phyloP scores from a whole-genome alignment of 148 eudicot species.

The Drosera capensis region DNA sequence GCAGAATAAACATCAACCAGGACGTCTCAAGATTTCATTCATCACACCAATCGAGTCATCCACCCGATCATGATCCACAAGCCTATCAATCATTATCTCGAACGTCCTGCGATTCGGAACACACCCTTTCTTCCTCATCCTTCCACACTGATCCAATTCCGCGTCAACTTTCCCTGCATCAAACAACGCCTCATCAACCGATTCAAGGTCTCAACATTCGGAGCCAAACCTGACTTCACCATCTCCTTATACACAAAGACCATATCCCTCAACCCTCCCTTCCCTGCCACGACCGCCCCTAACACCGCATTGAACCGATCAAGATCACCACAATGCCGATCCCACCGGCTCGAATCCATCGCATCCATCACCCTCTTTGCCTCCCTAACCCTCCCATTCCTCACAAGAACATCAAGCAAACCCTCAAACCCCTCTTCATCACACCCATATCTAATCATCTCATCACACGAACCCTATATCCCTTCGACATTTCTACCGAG shows the following conservation, averaged over 20 bases:
- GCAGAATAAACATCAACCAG: no score
- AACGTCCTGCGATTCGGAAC: conserved; percentile 51
- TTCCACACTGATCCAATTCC: conserved; percentile 49
- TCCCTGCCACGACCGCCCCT: conserved; percentile 35
- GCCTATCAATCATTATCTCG: conserved; percentile 40
- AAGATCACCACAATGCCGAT: conserved; percentile 24
- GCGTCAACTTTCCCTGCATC: conserved; percentile 26
- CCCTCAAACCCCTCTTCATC: conserved; percentile 22
- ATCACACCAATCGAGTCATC: conserved; percentile 35
- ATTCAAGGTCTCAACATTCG: conserved; percentile 44
- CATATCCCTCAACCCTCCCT: conserved; percentile 34
- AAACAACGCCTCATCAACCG: conserved; percentile 43
- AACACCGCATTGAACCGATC: conserved; percentile 28
- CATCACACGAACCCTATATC: conserved; percentile 48
- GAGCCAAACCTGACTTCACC: conserved; percentile 48
- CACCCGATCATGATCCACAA: conserved; percentile 18
- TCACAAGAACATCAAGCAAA: conserved; percentile 37
- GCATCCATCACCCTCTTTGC: conserved; percentile 32
- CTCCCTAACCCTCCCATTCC: conserved; percentile 31
- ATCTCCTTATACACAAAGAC: conserved; percentile 55
- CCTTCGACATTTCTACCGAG: conserved; percentile 42
- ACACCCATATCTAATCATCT: conserved; percentile 37
- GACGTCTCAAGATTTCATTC: conserved; percentile 31
- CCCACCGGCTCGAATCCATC: conserved; percentile 24
- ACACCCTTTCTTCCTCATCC: conserved; percentile 49